A percentile compares a stretch with the other conserved stretches of the same genome.
Conservation (phyloP, 2,329 filamentous ascomycete species). For the Tolypocladium ophioglossoides region DNA sequence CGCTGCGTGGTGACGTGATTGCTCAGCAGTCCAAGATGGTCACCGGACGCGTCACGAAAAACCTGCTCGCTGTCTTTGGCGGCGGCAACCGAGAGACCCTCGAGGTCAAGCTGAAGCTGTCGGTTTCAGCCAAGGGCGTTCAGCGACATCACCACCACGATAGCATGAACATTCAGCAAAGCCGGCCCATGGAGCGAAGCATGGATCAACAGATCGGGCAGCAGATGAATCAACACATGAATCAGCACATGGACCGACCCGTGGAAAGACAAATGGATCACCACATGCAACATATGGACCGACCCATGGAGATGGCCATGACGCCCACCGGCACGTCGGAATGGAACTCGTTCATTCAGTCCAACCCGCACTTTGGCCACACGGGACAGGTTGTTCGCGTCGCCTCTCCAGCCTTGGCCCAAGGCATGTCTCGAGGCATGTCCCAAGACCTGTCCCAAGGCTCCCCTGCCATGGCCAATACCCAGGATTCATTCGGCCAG, state of each 20-base stretch:
- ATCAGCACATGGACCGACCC: conserved; percentile 3
- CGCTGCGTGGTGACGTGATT: conserved; percentile 26
- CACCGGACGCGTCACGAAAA: conserved; percentile 83
- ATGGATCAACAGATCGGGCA: conserved; percentile 9
- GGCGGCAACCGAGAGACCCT: conserved; percentile 78
- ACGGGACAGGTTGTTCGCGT: conserved; percentile 19
- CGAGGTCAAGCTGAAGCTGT: conserved; percentile 84
- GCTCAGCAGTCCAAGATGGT: conserved; percentile 59
- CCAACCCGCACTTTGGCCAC: conserved; percentile 47
- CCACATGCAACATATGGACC: conserved; percentile 8
- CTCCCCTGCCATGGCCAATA: background rate
- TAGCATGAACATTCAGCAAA: conserved; percentile 8
- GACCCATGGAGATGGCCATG: conserved; percentile 23
- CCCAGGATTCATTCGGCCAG: background rate
- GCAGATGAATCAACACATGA: conserved; percentile 6
- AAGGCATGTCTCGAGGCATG: conserved; percentile 17
- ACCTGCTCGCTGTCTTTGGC: conserved; percentile 72
- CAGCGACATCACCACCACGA: conserved; percentile 18
- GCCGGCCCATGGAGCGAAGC: conserved; percentile 5
- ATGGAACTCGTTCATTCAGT: conserved; percentile 69
- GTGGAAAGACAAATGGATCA: conserved; percentile 5
- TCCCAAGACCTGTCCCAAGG: conserved; percentile 17
- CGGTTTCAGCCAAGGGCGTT: conserved; percentile 55
- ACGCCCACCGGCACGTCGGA: conserved; percentile 55
- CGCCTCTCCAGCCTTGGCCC: conserved; percentile 25